Base-by-base conservation (phyloP, 306 rosid genomes). In the Senna siamea region DNA sequence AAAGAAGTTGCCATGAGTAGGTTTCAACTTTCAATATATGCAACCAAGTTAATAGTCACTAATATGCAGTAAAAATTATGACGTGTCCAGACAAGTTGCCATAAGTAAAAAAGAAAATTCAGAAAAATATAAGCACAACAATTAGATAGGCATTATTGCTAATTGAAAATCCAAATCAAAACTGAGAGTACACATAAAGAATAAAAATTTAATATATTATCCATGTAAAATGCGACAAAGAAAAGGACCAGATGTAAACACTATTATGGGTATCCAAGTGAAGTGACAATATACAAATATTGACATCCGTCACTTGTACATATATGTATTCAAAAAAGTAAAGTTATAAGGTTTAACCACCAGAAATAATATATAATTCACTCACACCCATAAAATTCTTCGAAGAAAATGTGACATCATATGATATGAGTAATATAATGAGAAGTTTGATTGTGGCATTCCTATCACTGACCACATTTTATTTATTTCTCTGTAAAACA, bases 1-100 rank as follows among this genome's bases (percentile, higher is more conserved):
- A 77, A 40, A 85, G 10, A 76, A 58, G 57, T 56, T 71, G 60
- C 65, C 68, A 60, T 79, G 44, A 83, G 86, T 59, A 52, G 58
- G 44, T 70, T 69, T 76, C 61, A 62, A 72, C 68, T 76, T 56
- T 80, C 76, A 67, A 77, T 63, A 78, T 28, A 81, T 54, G 57
- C 80, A 76, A 68, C 75, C 72, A 75, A 10, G 37, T 22, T 67
- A 62, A 38, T 13, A 60, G 60, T 58, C 23, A 60, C 30, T 32
- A 66, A 34, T 6, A 50, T 23, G 60, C 68, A 73, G 56, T 43
- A 63, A 12, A 34, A 37, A 75, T 88, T 86, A 81, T 78, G 83
- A 72, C 80, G 56, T 26, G 3, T 26, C 30, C 30, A 79, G 40
- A 86, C 11, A 71, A 43, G 58, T 75, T 48, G 67, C 72, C 60